These are phyloP conservation scores for Lipomyces anomalus DNA, from an alignment of 805 yeast species.

Conservation along the genomic window DNA sequence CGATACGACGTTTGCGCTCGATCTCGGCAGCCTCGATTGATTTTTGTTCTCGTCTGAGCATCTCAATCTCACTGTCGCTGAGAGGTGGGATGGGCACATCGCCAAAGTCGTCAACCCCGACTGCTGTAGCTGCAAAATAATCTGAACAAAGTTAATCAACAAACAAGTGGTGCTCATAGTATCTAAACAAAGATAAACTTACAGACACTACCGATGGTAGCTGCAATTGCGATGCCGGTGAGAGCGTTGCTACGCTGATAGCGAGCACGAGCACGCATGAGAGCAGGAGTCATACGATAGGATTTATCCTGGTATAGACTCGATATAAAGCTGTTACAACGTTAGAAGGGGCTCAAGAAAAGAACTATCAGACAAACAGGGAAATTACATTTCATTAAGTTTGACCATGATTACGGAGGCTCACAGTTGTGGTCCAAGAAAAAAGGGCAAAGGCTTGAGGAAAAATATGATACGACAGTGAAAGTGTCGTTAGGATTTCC, in stretches of 20 bases:
- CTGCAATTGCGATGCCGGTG: conserved; percentile 14
- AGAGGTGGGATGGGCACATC: conserved; percentile 95
- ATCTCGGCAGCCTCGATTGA: not conserved
- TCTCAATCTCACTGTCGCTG: conserved; percentile 65
- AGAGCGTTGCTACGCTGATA: conserved; percentile 9
- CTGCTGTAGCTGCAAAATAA: conserved; percentile 48
- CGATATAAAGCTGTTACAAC: too few species aligned
- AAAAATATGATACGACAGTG: too few species aligned
- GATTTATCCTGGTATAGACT: conserved; percentile 20
- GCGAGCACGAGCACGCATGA: conserved; percentile 19
- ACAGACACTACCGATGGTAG: conserved; percentile 7
- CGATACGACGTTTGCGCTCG: not conserved
- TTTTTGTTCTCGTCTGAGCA: conserved; percentile 53
- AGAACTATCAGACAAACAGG: too few species aligned
- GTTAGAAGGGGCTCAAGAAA: too few species aligned
- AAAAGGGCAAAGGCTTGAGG: too few species aligned
- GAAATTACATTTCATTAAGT: too few species aligned
- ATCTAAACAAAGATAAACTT: not conserved
- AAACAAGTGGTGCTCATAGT: too few species aligned
- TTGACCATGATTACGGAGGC: too few species aligned
- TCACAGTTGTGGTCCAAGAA: too few species aligned
- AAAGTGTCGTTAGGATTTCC: too few species aligned
- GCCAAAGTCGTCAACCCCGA: conserved; percentile 67
- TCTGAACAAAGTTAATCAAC: conserved; percentile 24
- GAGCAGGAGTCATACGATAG: conserved; percentile 20